Evolutionary conservation across 2,329 filamentous ascomycete genomes (phyloP), one percentile per base, ranked within the genome.

Genomic region (Lecanicillium sp.): DNA sequence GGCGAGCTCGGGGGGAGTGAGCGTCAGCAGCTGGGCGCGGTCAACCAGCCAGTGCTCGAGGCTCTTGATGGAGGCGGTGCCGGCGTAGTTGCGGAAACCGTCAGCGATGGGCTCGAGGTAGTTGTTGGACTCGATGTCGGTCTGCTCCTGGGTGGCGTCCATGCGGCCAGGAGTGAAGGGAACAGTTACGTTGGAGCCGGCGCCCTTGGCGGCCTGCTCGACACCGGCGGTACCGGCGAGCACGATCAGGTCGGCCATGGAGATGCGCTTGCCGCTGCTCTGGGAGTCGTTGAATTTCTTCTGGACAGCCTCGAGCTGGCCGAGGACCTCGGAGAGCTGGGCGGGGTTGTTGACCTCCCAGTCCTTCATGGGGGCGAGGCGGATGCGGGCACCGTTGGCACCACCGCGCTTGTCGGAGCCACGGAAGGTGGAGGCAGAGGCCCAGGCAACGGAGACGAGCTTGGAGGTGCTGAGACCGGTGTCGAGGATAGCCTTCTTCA

Each of bases 341-440:
- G 72, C 58, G 23, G 84, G 84, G 72, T 87, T 86, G 77, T 90
- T 90, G 62, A 82, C 76, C 60, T 79, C 67, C 86, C 86, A 90
- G 64, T 79, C 71, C 58, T 80, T 81, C 69, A 86, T 82, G 20
- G 86, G 86, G 52, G 75, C 71, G 10, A 90, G 83, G 27, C 84
- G 82, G 58, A 90, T 87, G 57, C 86, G 86, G 12, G 79, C 86
- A 58, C 86, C 86, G 59, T 90, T 90, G 67, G 86, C 86, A 61
- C 86, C 86, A 56, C 86, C 86, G 55, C 86, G 86, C 79, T 90
- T 90, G 73, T 90, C 86, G 56, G 80, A 78, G 56, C 81, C 77
- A 52, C 84, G 84, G 80, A 84, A 88, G 24, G 82, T 83, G 2
- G 84, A 83, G 20, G 84, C 83, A 0, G 84, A 79, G 1, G 80